Evolutionary conservation across 257 asterid species (phyloP).

Genomic region (Misopates orontium): DNA sequence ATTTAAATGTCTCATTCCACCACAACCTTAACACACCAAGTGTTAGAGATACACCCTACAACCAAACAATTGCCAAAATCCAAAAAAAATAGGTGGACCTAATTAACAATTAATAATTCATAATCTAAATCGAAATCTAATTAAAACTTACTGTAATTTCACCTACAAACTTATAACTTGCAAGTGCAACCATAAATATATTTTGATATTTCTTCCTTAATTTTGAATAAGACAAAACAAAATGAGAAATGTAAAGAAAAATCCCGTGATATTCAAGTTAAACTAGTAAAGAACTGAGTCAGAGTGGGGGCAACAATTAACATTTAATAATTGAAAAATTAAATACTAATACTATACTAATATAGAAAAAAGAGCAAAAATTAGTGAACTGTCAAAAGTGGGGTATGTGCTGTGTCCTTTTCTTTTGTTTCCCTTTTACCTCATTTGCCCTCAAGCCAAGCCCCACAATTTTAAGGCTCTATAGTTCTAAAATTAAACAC

Average conservation of each 20-base stretch:
- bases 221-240: too few relatives aligned
- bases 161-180: too few relatives aligned
- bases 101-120: conserved; percentile 4
- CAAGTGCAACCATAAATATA: too few relatives aligned
- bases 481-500: background rate
- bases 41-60: conserved; percentile 20
- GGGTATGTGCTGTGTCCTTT: background rate
- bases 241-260: too few relatives aligned
- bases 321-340: too few relatives aligned
- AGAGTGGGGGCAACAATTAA: too few relatives aligned
- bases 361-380: background rate
- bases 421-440: background rate
- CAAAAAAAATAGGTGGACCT: conserved; percentile 29
- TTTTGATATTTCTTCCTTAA: too few relatives aligned
- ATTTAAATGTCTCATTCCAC: conserved; percentile 30
- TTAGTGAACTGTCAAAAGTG: background rate
- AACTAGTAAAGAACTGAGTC: too few relatives aligned
- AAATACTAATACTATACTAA: background rate
- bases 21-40: conserved; percentile 30
- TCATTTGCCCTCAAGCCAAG: background rate
- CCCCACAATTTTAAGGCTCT: conserved; percentile 16
- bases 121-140: background rate
- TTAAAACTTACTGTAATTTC: too few relatives aligned
- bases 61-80: conserved; percentile 38
- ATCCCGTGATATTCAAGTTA: too few relatives aligned